Evolutionary conservation across 2,329 filamentous ascomycete species (phyloP).

Genomic region (Laburnicola sp.): DNA sequence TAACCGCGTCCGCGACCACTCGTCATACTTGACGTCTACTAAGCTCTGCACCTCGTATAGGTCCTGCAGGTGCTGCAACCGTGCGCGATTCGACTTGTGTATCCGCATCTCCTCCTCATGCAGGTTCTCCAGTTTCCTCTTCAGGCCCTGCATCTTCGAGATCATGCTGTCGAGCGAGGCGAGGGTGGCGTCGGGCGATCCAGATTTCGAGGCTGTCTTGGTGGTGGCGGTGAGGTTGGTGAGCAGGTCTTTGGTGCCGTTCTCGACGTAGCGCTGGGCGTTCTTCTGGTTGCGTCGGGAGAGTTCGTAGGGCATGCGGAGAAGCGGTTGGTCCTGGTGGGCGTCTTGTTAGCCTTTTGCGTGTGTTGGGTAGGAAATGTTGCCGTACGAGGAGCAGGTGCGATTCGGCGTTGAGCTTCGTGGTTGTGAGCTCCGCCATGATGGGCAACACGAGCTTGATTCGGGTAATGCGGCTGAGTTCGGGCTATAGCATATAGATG

Average conservation of each 20-base stretch:
- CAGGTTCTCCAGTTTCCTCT: constrained; percentile 78
- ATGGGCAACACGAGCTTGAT: constrained; percentile 9
- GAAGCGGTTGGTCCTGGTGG: constrained; percentile 85
- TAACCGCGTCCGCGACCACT: constrained; percentile 80
- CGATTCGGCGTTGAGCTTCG: constrained; percentile 72
- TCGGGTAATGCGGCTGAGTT: neutral
- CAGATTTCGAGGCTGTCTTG: constrained; percentile 65
- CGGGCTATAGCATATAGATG: neutral
- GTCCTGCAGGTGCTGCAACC: constrained; percentile 78
- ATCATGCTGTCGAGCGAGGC: constrained; percentile 84
- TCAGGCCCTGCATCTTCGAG: constrained; percentile 78
- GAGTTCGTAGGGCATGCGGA: constrained; percentile 90
- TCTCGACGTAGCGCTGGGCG: constrained; percentile 75
- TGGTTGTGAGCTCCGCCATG: constrained; percentile 56
- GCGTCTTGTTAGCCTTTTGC: neutral
- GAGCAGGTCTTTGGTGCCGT: constrained; percentile 66
- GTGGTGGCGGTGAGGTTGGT: constrained; percentile 58
- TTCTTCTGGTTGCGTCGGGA: constrained; percentile 92
- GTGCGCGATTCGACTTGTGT: constrained; percentile 73
- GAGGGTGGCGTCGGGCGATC: constrained; percentile 56
- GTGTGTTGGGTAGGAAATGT: neutral
- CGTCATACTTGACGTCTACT: constrained; percentile 90
- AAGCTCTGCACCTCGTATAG: constrained; percentile 78
- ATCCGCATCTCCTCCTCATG: constrained; percentile 79
- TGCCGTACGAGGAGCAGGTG: constrained; percentile 71